Percentiles rank a stretch among this genome's conserved stretches.
phyloP scores from a whole-genome alignment of 192 early-diverging fungal species.

The Backusella parvicylindrica region DNA sequence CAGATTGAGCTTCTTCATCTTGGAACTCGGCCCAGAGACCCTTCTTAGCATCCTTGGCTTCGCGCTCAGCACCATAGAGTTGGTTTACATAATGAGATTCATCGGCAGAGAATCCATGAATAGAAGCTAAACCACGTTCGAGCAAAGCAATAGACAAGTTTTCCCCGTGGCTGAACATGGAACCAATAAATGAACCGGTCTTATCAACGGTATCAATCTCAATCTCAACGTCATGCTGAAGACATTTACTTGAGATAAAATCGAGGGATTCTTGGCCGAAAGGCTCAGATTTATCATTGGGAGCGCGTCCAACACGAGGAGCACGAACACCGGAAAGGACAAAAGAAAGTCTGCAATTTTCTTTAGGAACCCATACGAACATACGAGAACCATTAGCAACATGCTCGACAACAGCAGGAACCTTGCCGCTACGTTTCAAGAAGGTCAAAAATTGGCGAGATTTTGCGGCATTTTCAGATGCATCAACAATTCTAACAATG shows the following conservation, averaged over 20 bases:
- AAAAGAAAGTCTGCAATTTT: slow-evolving; percentile 80
- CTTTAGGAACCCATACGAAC: slow-evolving; percentile 79
- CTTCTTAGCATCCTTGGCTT: slow-evolving; percentile 61
- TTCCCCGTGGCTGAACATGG: slow-evolving; percentile 67
- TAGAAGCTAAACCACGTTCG: slow-evolving; percentile 73
- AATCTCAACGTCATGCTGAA: slow-evolving; percentile 94
- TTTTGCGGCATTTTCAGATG: slow-evolving; percentile 73
- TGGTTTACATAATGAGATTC: slow-evolving; percentile 67
- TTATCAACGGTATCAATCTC: slow-evolving; percentile 88
- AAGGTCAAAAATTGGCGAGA: slow-evolving; percentile 84
- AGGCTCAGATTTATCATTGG: slow-evolving; percentile 76
- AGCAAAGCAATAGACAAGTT: slow-evolving; percentile 78
- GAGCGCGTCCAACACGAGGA: slow-evolving; percentile 70
- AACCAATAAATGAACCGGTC: slow-evolving; percentile 88
- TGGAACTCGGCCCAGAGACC: slow-evolving; percentile 71
- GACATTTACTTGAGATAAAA: slow-evolving; percentile 54
- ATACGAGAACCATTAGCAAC: slow-evolving; percentile 82
- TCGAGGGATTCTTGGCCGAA: slow-evolving; percentile 81
- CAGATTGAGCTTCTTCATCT: slow-evolving; percentile 41
- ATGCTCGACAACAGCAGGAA: slow-evolving; percentile 85
- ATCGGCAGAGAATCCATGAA: slow-evolving; percentile 85
- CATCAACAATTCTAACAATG: slow-evolving; percentile 72
- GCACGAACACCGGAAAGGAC: slow-evolving; percentile 84
- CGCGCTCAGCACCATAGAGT: slow-evolving; percentile 76
- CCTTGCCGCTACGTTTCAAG: slow-evolving; percentile 75